Percentiles rank a stretch among this genome's conserved stretches.
Evolutionary conservation across 139 green algal genomes (phyloP).

Genomic region (Chlamydomonas asymmetrica): DNA sequence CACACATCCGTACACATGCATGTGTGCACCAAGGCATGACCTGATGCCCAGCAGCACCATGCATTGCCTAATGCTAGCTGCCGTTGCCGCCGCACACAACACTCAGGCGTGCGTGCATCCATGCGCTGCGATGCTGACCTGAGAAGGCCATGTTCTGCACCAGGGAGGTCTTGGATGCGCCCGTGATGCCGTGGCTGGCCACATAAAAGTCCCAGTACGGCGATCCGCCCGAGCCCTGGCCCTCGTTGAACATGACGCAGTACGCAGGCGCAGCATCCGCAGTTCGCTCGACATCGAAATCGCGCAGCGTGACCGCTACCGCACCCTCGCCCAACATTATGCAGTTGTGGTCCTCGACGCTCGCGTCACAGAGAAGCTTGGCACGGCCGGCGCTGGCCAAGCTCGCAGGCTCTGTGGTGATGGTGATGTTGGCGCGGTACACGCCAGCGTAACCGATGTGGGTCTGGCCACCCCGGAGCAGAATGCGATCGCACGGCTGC

Average conservation of each 20-base stretch:
- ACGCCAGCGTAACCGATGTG: not conserved
- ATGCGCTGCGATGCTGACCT: not conserved
- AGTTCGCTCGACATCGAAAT: conserved; percentile 13
- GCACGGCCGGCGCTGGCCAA: not conserved
- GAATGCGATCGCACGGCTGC: conserved; percentile 1
- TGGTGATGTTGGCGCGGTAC: conserved; percentile 7
- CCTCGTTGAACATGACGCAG: conserved; percentile 33
- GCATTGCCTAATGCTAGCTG: not conserved
- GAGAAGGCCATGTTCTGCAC: not conserved
- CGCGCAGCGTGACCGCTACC: conserved; percentile 1
- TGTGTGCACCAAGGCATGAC: too few relatives aligned
- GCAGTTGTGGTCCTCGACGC: not conserved
- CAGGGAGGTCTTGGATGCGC: not conserved
- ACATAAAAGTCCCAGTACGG: conserved; percentile 28
- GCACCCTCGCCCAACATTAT: conserved; percentile 14
- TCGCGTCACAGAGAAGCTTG: conserved; percentile 8
- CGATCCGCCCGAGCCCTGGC: conserved; percentile 1
- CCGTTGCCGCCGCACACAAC: too few relatives aligned
- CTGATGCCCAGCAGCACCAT: not conserved
- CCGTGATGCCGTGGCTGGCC: not conserved
- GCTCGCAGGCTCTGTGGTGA: conserved; percentile 16
- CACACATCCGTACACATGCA: too few relatives aligned
- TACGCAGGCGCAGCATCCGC: not conserved
- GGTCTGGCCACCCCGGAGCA: not conserved
- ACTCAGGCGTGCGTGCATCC: not conserved